Evolutionary conservation across 2,329 filamentous ascomycete species (phyloP).

Genomic region (Monosporascus sp.): DNA sequence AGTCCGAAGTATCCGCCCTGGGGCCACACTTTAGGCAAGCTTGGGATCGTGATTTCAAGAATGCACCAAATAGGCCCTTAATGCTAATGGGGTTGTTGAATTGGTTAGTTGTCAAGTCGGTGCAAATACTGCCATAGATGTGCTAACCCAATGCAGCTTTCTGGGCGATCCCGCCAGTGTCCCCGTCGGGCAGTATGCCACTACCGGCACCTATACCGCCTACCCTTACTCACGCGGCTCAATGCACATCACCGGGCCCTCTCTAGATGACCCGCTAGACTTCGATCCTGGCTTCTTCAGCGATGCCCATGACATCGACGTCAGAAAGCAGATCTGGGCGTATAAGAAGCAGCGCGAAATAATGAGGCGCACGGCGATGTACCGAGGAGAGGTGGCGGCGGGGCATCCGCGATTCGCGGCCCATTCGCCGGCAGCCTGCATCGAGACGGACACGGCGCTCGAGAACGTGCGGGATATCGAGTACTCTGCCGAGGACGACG

Average conservation of each 20-base stretch:
- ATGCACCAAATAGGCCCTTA: conserved; percentile 30
- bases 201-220: neutral
- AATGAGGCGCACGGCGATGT: conserved; percentile 47
- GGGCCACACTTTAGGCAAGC: neutral
- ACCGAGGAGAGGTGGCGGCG: conserved; percentile 36
- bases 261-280: conserved; percentile 36
- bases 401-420: conserved; percentile 39
- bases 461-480: conserved; percentile 35
- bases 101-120: neutral
- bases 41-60: neutral
- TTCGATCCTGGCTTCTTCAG: conserved; percentile 53
- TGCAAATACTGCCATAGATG: no score
- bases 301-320: conserved; percentile 41
- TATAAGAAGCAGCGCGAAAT: conserved; percentile 61
- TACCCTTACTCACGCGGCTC: conserved; percentile 23
- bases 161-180: neutral
- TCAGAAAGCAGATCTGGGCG: conserved; percentile 52
- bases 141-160: neutral
- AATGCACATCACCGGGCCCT: conserved; percentile 48
- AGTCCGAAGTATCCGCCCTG: conserved; percentile 1
- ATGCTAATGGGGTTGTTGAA: neutral
- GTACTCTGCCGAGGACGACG: conserved; percentile 39
- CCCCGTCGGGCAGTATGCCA: conserved; percentile 2
- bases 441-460: neutral
- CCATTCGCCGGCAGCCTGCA: conserved; percentile 28